Evolutionary conservation across 192 early-diverging fungal species (phyloP), one percentile per base, ranked within the genome.

Genomic region (Funneliformis mosseae): DNA sequence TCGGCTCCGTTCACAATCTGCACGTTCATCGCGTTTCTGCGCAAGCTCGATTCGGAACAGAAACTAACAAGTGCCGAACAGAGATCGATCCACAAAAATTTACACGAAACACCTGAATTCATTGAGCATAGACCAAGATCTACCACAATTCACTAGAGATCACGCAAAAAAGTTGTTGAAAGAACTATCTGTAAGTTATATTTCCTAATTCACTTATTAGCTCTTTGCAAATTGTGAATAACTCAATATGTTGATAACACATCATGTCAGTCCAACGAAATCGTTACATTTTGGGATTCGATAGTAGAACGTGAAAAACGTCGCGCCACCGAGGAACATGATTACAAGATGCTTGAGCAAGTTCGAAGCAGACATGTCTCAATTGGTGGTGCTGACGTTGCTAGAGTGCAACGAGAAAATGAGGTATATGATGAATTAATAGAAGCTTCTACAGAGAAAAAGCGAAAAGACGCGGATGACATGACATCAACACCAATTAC

Each of bases 261-360:
- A n/a, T 50, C 7, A 45, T 73, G 71, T 73, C 5, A 73, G 71
- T 73, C 71, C 71, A 46, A 73, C 25, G 71, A 48, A 73, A 38
- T 73, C 43, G 43, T 14, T 10, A 50, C 43, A 73, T 73, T 73
- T 48, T 73, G 71, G 43, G 71, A 73, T 50, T 73, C 45, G 27
- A 73, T 73, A 73, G 4, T 48, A 73, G 71, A 73, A 48, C 71
- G 71, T 48, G 69, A 71, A 23, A 70, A 70, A 70, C 68, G n/a
- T 41, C 41, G 68, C 25, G 39, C 68, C 41, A 12, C 43, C 33
- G 3, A 42, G 68, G 68, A 70, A 42, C 70, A 72, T 48, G 39
- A 72, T 72, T 72, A 45, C 43, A 72, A 16, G 42, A 5, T 48
- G 11, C 70, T 72, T 25, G 41, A 72, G 41, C 45, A 72, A 72